Percentiles rank a stretch among this genome's conserved stretches.
Evolutionary conservation across 1,284 basidiomycete genomes (phyloP).

Genomic region (Ceratorhiza oryzae-sativae): DNA sequence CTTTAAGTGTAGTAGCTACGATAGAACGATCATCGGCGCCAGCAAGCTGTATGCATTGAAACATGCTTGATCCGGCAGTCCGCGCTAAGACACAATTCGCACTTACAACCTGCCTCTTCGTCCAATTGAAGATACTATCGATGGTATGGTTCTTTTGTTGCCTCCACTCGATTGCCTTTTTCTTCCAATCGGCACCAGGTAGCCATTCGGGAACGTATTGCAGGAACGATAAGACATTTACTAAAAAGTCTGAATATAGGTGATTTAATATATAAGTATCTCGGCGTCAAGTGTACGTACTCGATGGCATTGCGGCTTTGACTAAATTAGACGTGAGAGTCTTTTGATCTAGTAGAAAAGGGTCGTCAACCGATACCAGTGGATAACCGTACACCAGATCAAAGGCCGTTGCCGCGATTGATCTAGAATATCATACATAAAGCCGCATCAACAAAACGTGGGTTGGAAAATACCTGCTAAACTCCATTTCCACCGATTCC

Average conservation of each 20-base stretch:
- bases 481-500: neutral
- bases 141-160: constrained; percentile 1
- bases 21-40: constrained; percentile 17
- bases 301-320: constrained; percentile 1
- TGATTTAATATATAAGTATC: no score
- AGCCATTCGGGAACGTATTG: constrained; percentile 20
- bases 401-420: constrained; percentile 7
- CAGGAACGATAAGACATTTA: constrained; percentile 6
- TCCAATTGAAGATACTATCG: neutral
- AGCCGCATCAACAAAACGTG: no score
- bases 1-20: constrained; percentile 5
- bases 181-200: constrained; percentile 17
- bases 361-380: neutral
- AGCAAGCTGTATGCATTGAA: neutral
- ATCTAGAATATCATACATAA: neutral
- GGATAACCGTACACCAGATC: constrained; percentile 9
- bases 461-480: neutral
- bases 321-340: neutral
- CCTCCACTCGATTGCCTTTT: constrained; percentile 3
- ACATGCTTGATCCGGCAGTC: neutral
- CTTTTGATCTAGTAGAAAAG: neutral
- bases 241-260: constrained; percentile 8
- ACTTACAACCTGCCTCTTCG: constrained; percentile 20
- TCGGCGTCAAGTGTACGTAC: neutral
- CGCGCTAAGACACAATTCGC: neutral